A percentile compares a stretch with the other conserved stretches of the same genome.
Evolutionary conservation across 1,284 basidiomycete species (phyloP).

Genomic region (Tylopilus orsonianus): DNA sequence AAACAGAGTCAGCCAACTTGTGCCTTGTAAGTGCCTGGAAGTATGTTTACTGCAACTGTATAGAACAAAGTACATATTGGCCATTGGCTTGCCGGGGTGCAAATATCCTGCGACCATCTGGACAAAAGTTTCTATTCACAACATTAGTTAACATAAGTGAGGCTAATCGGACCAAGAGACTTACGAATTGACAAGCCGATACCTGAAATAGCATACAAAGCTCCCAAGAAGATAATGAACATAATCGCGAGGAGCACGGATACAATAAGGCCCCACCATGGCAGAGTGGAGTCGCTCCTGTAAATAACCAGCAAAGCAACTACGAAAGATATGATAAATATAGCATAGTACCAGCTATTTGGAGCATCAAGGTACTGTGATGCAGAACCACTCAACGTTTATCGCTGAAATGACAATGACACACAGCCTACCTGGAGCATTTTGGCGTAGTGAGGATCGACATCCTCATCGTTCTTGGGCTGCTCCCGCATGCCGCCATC

Average conservation of each 20-base stretch:
- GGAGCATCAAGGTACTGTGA: conserved; percentile 47
- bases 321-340: conserved; percentile 39
- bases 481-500: conserved; percentile 39
- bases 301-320: conserved; percentile 48
- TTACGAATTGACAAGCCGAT: conserved; percentile 48
- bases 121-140: conserved; percentile 34
- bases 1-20: neutral
- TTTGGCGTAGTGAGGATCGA: conserved; percentile 54
- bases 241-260: conserved; percentile 40
- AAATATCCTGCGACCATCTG: conserved; percentile 64
- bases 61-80: conserved; percentile 61
- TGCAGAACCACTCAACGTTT: neutral
- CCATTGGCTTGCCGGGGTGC: conserved; percentile 57
- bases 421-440: conserved; percentile 46
- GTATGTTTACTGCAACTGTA: conserved; percentile 44
- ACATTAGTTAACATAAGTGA: neutral
- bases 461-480: conserved; percentile 28
- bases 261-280: conserved; percentile 48
- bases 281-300: conserved; percentile 49
- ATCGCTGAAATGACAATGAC: neutral
- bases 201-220: conserved; percentile 55
- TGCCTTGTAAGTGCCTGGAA: neutral
- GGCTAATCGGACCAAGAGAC: neutral
- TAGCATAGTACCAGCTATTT: conserved; percentile 46
- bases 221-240: conserved; percentile 48